Evolutionary conservation across 345 rosid species (phyloP).

Genomic region (Psidium guajava): DNA sequence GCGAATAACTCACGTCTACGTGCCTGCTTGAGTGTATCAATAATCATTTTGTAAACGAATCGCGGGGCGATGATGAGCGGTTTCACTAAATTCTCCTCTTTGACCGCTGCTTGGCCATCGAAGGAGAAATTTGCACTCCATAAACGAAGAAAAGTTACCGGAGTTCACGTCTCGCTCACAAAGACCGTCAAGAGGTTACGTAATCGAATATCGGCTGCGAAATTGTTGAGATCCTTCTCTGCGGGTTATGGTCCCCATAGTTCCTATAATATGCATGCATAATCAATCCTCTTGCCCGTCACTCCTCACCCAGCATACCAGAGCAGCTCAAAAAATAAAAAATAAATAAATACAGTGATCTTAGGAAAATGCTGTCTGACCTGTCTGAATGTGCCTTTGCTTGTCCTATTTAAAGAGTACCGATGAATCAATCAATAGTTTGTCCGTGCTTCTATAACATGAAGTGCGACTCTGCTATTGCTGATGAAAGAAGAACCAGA

Average conservation of each 20-base stretch:
- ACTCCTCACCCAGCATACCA: background rate
- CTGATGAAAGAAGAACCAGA: background rate
- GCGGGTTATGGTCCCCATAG: background rate
- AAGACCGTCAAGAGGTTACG: too few species aligned
- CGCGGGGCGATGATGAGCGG: background rate
- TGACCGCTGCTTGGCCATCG: background rate
- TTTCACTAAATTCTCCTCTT: background rate
- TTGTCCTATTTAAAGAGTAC: background rate
- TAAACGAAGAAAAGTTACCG: background rate
- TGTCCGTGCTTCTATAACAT: background rate
- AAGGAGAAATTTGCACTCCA: background rate
- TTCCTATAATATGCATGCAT: background rate
- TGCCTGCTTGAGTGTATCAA: background rate
- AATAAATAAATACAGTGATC: too few species aligned
- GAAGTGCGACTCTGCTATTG: background rate
- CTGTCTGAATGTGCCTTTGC: background rate
- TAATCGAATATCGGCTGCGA: too few species aligned
- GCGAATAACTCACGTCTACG: background rate
- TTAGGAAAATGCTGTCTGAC: background rate
- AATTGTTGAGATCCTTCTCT: too few species aligned
- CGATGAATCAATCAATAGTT: background rate
- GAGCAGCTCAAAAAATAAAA: background rate
- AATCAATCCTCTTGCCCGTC: background rate
- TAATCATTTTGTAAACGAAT: background rate
- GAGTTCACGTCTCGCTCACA: too few species aligned